Base-by-base conservation (phyloP, 2,329 filamentous ascomycete genomes). In the Pseudopithomyces maydicus region DNA sequence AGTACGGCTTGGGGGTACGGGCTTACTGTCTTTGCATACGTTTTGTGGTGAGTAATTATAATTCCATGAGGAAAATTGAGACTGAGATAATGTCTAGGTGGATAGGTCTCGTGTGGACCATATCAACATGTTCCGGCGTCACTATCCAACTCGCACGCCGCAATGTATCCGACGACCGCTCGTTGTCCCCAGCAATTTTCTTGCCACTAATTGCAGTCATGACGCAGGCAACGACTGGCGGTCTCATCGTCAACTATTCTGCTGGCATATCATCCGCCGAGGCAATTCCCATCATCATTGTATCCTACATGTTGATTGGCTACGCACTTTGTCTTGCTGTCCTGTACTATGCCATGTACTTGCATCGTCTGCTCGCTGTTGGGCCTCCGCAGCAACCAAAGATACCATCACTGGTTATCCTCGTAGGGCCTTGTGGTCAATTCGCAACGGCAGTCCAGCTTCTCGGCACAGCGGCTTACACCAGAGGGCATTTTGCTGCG, bases 1-100 rank as follows among this genome's bases (percentile, higher is more conserved):
- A 81, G 50, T 91, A 91, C 74, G 84, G 89, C 82, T 54, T 81
- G 2, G 77, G 83, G 26, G 76, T 92, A 19, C 88, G 82, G 80
- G 77, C 89, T 69, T 78, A 91, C 36, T 88, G 88, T 55, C 81
- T 82, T 61, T 12, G 64, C 63, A 38, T 69, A 58, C 45, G 63
- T 64, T 23, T 56, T 63, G 22, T 67, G 57, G 61, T 69, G 14
- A 38, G 35, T 38, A 6, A 17, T 4, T 14, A 17, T 5, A 38
- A 38, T 4, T 5, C 35, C 5, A 14, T 14, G 3, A 3, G 12
- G 11, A 38, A 14, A 17, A 17, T 38, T 11, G 12, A 15, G 5
- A 17, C 35, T 38, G 5, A 38, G 3, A 17, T 38, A 3, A 5
- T 38, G 5, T 38, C 5, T 38, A 38, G 35, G 35, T 38, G 62